Conservation (phyloP, 495 filamentous ascomycete genomes). For the Penicillium coprophilum region DNA sequence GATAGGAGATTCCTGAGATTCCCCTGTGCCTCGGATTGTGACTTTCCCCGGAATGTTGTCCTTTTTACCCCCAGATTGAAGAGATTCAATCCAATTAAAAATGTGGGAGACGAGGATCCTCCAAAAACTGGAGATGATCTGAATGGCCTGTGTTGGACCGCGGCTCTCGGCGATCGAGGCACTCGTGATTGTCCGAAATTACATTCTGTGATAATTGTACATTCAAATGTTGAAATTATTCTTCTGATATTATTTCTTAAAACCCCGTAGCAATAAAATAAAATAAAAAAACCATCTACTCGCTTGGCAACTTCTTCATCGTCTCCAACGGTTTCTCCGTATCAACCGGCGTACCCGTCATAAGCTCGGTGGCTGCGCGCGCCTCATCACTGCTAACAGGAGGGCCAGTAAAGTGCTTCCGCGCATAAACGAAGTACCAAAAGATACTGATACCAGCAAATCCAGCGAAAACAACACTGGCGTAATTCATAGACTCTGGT, state of each 20-base stretch:
- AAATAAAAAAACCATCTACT: background rate
- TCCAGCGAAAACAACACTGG: conserved; percentile 62
- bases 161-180: conserved; percentile 40
- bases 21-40: conserved; percentile 1
- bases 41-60: background rate
- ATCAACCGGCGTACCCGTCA: conserved; percentile 37
- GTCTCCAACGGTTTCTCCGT: conserved; percentile 22
- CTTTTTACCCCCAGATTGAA: conserved; percentile 2
- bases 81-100: background rate
- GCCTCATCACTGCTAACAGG: conserved; percentile 49
- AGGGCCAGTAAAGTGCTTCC: conserved; percentile 68
- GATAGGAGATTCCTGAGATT: conserved; percentile 1
- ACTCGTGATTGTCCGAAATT: conserved; percentile 26
- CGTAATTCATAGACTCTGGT: conserved; percentile 57
- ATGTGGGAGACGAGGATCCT: background rate
- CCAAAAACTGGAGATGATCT: background rate
- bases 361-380: conserved; percentile 28
- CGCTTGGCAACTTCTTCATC: conserved; percentile 20
- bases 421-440: conserved; percentile 71
- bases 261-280: background rate
- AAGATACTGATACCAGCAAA: conserved; percentile 54
- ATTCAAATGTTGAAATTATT: background rate
- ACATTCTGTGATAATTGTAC: background rate
- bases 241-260: background rate
- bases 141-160: conserved; percentile 33